Conservation (phyloP, 2,329 filamentous ascomycete species). For the Trichoderma lentiforme region DNA sequence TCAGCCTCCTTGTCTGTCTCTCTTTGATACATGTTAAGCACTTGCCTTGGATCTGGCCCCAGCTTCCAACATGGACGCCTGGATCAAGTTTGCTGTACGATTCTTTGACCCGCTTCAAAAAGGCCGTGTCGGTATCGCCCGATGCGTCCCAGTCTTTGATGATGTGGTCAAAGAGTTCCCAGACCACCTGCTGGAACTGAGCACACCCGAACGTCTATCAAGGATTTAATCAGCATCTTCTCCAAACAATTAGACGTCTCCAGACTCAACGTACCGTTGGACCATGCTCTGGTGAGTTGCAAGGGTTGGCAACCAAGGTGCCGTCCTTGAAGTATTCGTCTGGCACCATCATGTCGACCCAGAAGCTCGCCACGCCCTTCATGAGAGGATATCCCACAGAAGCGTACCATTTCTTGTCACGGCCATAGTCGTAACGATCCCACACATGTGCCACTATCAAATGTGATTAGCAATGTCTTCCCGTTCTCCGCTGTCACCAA, state of each 20-base stretch:
- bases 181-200: constrained; percentile 52
- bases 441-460: constrained; percentile 49
- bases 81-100: constrained; percentile 5
- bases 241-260: no score
- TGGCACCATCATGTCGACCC: constrained; percentile 50
- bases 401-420: constrained; percentile 44
- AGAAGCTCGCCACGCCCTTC: constrained; percentile 52
- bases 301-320: constrained; percentile 54
- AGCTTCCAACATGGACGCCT: constrained; percentile 13
- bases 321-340: constrained; percentile 50
- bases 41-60: constrained; percentile 27
- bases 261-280: constrained; percentile 30
- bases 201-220: constrained; percentile 48
- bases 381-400: constrained; percentile 50
- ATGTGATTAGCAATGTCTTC: neutral
- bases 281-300: constrained; percentile 56
- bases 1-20: neutral
- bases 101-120: constrained; percentile 33
- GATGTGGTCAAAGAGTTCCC: constrained; percentile 40
- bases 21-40: constrained; percentile 4
- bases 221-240: neutral
- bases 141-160: constrained; percentile 28
- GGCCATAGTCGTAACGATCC: constrained; percentile 55
- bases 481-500: neutral
- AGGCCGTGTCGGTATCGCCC: constrained; percentile 28